Conservation (phyloP, 805 yeast genomes). For the Millerago galiae region DNA sequence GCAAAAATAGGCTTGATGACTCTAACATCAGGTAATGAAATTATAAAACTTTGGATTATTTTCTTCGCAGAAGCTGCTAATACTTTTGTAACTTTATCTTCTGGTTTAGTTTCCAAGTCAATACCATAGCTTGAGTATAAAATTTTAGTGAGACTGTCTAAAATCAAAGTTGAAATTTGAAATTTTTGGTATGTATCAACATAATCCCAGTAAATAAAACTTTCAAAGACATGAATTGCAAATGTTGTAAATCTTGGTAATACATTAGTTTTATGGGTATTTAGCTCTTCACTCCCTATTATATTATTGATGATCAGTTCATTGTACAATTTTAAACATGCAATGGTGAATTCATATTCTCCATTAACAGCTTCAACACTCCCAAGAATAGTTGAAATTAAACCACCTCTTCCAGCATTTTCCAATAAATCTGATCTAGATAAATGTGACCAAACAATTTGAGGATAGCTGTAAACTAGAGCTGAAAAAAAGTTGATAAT, state of each 20-base stretch:
- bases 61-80: conserved; percentile 44
- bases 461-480: conserved; percentile 44
- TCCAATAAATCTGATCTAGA: conserved; percentile 61
- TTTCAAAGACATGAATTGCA: conserved; percentile 65
- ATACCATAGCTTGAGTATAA: conserved; percentile 50
- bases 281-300: conserved; percentile 29
- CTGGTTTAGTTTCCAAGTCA: conserved; percentile 33
- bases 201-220: conserved; percentile 67
- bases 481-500: conserved; percentile 45
- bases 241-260: conserved; percentile 49
- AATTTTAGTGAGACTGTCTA: conserved; percentile 49
- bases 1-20: conserved; percentile 47
- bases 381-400: conserved; percentile 55
- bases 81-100: conserved; percentile 39
- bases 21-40: conserved; percentile 44
- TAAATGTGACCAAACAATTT: conserved; percentile 75
- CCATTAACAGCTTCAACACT: conserved; percentile 68
- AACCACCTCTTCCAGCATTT: conserved; percentile 57
- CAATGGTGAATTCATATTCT: conserved; percentile 55
- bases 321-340: conserved; percentile 49
- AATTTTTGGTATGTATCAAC: conserved; percentile 47
- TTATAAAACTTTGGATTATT: conserved; percentile 52
- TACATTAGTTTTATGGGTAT: conserved; percentile 42
- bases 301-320: conserved; percentile 47
- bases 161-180: conserved; percentile 50